Base-by-base conservation (phyloP, 192 early-diverging fungal species). In the Umbelopsis isabellina region DNA sequence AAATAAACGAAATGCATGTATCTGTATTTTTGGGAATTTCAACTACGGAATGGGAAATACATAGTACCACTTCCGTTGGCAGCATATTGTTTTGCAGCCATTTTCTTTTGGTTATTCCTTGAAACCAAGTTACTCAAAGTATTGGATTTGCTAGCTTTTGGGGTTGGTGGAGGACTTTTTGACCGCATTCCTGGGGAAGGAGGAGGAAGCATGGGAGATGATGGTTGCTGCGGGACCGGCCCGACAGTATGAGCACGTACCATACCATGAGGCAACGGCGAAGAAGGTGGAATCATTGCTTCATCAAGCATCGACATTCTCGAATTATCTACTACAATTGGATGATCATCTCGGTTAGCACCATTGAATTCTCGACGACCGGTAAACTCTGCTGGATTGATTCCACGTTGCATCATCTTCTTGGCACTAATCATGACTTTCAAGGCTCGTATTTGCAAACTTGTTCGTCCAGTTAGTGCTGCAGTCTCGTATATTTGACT, bases 401-500 rank as follows among this genome's bases (percentile, higher is more conserved):
- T 6, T n/a, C 55, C 55, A 30, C 55, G 80, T 50, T 82, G 80
- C 15, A 85, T 66, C 74, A 82, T 79, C 72, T 85, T 85, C 51
- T 80, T 84, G 20, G 85, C 77, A 33, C 74, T 77, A 48, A 86
- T 75, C 85, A 86, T 83, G 10, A 84, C 78, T 48, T 82, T 77
- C 33, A 86, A 74, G 4, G 85, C 82, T 52, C 85, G 75, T 22
- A 86, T 76, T 65, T 92, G 90, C 72, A 92, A 77, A 0, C 88
- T 86, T 49, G 79, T 85, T 69, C 89, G 86, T 22, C 85, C 82
- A 0, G 89, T 86, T 0, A 87, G 80, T 37, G 87, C 84, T 0
- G 87, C 88, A 0, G 90, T 88, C 65, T 91, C 90, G 46, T 85
- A 91, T 12, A 91, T 79, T 65, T 89, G 71, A 0, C 85, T 84